A percentile compares a stretch with the other conserved stretches of the same genome.
These are phyloP conservation scores for Candida jianshihensis DNA, from an alignment of 805 yeast species.

Conservation along the genomic window DNA sequence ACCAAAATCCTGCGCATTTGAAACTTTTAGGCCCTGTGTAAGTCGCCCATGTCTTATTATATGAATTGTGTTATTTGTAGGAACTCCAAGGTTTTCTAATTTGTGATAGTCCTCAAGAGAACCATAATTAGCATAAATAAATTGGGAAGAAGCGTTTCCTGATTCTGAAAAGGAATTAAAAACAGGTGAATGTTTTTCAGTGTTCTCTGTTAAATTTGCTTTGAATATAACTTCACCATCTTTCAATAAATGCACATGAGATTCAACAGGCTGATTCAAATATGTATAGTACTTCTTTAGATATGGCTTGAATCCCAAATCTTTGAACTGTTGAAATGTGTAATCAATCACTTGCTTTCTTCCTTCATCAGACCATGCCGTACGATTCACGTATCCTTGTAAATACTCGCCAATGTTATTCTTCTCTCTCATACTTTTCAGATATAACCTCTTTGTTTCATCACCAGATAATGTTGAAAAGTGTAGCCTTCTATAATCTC, in stretches of 20 bases:
- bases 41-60: constrained; percentile 46
- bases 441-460: constrained; percentile 60
- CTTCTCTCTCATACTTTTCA: constrained; percentile 32
- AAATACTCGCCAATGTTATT: constrained; percentile 27
- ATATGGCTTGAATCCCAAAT: constrained; percentile 43
- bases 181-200: constrained; percentile 41
- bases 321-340: constrained; percentile 42
- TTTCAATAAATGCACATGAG: constrained; percentile 31
- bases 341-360: constrained; percentile 37
- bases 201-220: constrained; percentile 44
- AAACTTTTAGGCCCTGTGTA: constrained; percentile 49
- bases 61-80: constrained; percentile 49
- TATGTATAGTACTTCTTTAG: constrained; percentile 52
- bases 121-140: constrained; percentile 58
- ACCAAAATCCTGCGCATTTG: constrained; percentile 55
- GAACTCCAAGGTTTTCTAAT: constrained; percentile 33
- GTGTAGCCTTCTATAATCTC: constrained; percentile 76
- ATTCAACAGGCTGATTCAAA: constrained; percentile 44
- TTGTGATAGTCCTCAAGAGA: constrained; percentile 43
- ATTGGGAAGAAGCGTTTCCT: constrained; percentile 51
- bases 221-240: constrained; percentile 32
- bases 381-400: constrained; percentile 11
- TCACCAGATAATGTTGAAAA: constrained; percentile 55
- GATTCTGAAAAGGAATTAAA: constrained; percentile 61
- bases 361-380: constrained; percentile 35